Evolutionary conservation across 257 asterid species (phyloP).

Genomic region (Solanum dulcamara): DNA sequence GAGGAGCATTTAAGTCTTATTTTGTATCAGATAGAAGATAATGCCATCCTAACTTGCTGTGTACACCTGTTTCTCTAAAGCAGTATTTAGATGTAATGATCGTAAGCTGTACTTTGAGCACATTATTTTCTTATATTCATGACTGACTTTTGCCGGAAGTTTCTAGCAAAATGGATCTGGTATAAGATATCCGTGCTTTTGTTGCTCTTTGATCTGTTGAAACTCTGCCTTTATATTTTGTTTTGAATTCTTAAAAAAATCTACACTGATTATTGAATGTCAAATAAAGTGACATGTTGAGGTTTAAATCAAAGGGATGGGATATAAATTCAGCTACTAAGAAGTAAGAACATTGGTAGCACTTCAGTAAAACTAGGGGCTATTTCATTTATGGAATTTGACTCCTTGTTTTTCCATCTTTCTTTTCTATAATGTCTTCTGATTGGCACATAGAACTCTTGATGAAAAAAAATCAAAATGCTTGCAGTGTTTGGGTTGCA

Average conservation of each 20-base stretch:
- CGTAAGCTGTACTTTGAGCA: background rate
- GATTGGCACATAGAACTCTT: background rate
- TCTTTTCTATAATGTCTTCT: background rate
- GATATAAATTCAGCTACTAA: background rate
- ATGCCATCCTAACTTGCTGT: background rate
- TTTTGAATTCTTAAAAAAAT: background rate
- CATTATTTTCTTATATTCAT: background rate
- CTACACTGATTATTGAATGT: background rate
- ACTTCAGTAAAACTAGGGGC: background rate
- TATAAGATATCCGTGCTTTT: background rate
- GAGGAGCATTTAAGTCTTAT: background rate
- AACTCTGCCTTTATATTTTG: background rate
- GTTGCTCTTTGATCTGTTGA: background rate
- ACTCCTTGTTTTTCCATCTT: background rate
- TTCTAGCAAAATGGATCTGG: background rate
- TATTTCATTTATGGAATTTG: background rate
- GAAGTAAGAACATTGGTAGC: background rate
- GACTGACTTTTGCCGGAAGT: background rate
- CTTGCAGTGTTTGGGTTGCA: conserved; percentile 95
- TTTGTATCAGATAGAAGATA: background rate
- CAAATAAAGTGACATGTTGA: background rate
- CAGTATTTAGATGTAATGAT: background rate
- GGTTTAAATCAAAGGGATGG: background rate
- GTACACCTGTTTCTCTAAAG: background rate
- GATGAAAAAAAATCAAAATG: background rate